These are phyloP conservation scores for Boletus mariae DNA, from an alignment of 1,284 basidiomycete species.

Conservation along the genomic window DNA sequence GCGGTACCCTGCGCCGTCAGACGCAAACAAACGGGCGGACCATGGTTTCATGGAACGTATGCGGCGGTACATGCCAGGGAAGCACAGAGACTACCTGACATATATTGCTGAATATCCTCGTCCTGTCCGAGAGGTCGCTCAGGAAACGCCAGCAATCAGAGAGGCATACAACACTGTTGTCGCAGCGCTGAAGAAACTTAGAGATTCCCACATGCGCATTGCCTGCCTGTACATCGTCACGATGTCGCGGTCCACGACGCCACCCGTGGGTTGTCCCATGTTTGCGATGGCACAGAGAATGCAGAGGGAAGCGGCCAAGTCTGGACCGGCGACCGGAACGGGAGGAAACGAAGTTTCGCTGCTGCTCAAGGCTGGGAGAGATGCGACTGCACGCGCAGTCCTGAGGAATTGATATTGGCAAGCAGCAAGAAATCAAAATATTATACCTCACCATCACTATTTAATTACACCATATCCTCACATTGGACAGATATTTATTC, in stretches of 20 bases:
- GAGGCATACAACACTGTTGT: constrained; percentile 81
- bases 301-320: constrained; percentile 39
- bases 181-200: constrained; percentile 72
- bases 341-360: constrained; percentile 82
- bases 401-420: constrained; percentile 32
- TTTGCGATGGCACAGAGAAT: constrained; percentile 53
- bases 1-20: constrained; percentile 66
- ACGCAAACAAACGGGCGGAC: constrained; percentile 59
- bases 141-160: constrained; percentile 50
- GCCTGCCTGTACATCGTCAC: constrained; percentile 84
- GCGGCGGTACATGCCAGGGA: constrained; percentile 79
- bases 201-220: constrained; percentile 86
- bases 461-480: constrained; percentile 1
- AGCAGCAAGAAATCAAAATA: not conserved
- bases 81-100: constrained; percentile 64
- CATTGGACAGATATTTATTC: constrained; percentile 27
- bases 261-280: constrained; percentile 47
- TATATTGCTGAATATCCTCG: constrained; percentile 47
- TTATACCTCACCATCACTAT: constrained; percentile 11
- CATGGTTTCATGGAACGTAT: constrained; percentile 79
- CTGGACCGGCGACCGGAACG: constrained; percentile 69
- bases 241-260: constrained; percentile 57
- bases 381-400: constrained; percentile 74
- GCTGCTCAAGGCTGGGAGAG: constrained; percentile 83
- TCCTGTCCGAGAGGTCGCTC: constrained; percentile 58